Evolutionary conservation across 805 yeast species (phyloP), one percentile per base, ranked within the genome.

Genomic region (Schwanniomyces sp.): DNA sequence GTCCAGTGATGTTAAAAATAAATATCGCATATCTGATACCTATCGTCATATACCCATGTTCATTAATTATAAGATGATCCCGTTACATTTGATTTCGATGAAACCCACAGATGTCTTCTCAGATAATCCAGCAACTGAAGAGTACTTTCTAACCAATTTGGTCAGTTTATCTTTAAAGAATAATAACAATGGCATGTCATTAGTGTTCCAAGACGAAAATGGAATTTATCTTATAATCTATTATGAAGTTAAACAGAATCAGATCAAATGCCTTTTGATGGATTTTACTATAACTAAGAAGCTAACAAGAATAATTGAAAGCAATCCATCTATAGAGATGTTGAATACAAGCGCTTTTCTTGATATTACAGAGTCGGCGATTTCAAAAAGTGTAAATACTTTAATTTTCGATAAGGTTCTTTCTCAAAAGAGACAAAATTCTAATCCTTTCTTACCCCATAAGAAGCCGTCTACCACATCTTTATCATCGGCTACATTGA

Each of bases 341-440:
- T 36, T 40, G 26, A 39, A 30, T 34, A 34, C 47, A 4, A 28
- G 41, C 17, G 34, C 48, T 7, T 41, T 43, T 27, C 37, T 44
- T 30, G 46, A 44, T 44, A 14, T 38, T 9, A 18, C 40, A 14
- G 36, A 12, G 26, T n/a, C 43, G 9, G 16, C 42, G 3, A 25
- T 34, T n/a, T 37, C 44, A 26, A 47, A 43, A 25, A 29, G 27
- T 17, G 49, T 63, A 2, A 53, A 57, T 32, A 58, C 60, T 7
- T 54, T 63, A 7, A 59, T 66, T 1, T 69, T 71, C 40, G 77
- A 72, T 51, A 64, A 66, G 39, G 72, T 70, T 4, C 53, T 71
- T 18, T 64, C 64, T 30, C 58, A 52, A 45, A 61, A 62, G 52
- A 63, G 61, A 44, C 46, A 43, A 41, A 44, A 53, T 27, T 44